Base-by-base conservation (phyloP, 2,329 filamentous ascomycete species). In the Fusarium tuaranense region DNA sequence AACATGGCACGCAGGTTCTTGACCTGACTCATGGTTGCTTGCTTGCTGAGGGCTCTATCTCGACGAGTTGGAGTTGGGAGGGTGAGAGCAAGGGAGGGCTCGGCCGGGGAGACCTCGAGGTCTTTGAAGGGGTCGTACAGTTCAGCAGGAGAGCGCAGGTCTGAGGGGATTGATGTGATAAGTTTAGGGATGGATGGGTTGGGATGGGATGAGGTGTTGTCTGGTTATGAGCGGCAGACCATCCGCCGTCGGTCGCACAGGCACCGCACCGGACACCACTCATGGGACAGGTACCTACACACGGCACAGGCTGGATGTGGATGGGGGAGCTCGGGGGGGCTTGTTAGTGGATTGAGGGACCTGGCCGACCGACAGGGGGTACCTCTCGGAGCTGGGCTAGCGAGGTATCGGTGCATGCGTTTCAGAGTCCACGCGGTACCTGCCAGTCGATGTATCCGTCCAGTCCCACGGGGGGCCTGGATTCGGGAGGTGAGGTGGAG, bases 1-100 rank as follows among this genome's bases (percentile, higher is more conserved):
- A 95, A 95, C 88, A 94, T 94, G 80, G 93, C 93, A 78, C 92
- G 88, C 76, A 95, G 90, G 84, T 93, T 94, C 85, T 88, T 92
- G 80, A 94, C 92, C 80, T 89, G 91, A 80, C 91, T 91, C 89
- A 91, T 91, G 79, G 82, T 85, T 83, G 83, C 83, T 78, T 53
- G 44, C 44, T 53, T 53, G 48, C 48, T 53, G 82, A 71, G 71
- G 71, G 67, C 55, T 69, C 70, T 67, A 58, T 67, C 60, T 64
- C 63, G 55, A 57, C 63, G 63, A 60, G 64, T 62, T 27, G 65
- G 61, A 60, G 64, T 61, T 27, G 63, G 63, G 60, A 32, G 16
- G 51, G 48, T 69, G 80, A 78, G 77, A 78, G 80, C 72, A 75
- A 76, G 77, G 71, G 65, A 70, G 59, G 63, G 46, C 61, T 72